These are phyloP conservation scores for Fusarium verticillioides DNA, from an alignment of 2,329 filamentous ascomycete species.

Conservation along the genomic window DNA sequence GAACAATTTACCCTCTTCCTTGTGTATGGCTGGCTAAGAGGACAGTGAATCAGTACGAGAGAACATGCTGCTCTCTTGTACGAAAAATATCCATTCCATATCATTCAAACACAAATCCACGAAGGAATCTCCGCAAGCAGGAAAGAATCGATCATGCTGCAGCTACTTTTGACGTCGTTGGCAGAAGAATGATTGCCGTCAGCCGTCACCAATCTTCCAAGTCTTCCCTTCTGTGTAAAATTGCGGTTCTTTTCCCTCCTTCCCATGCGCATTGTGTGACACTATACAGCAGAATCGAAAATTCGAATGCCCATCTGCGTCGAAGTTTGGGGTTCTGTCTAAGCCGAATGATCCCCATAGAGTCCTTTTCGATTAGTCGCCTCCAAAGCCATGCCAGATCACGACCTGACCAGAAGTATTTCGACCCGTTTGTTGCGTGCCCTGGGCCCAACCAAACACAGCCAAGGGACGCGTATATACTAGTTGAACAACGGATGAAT, in stretches of 20 bases:
- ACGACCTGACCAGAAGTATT: not conserved
- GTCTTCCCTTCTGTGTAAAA: not conserved
- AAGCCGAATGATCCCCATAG: not conserved
- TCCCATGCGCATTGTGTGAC: not conserved
- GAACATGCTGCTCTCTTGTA: not conserved
- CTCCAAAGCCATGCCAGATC: not conserved
- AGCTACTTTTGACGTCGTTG: not conserved
- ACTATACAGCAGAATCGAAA: not conserved
- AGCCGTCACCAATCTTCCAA: not conserved
- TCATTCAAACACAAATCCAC: not conserved
- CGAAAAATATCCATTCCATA: not conserved
- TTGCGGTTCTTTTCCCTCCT: not conserved
- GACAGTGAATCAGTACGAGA: not conserved
- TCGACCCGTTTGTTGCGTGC: not conserved
- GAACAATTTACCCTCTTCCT: not conserved
- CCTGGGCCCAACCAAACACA: not conserved
- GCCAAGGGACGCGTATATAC: not conserved
- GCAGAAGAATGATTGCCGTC: not conserved
- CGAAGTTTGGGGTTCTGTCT: not conserved
- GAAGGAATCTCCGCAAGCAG: not conserved
- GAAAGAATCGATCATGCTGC: not conserved
- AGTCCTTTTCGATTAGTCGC: not conserved
- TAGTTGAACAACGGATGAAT: not conserved
- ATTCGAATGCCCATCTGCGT: not conserved
- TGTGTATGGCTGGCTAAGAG: not conserved